Conservation (phyloP, 371 early-diverging fungal species). For the Choanephora cucurbitarum region DNA sequence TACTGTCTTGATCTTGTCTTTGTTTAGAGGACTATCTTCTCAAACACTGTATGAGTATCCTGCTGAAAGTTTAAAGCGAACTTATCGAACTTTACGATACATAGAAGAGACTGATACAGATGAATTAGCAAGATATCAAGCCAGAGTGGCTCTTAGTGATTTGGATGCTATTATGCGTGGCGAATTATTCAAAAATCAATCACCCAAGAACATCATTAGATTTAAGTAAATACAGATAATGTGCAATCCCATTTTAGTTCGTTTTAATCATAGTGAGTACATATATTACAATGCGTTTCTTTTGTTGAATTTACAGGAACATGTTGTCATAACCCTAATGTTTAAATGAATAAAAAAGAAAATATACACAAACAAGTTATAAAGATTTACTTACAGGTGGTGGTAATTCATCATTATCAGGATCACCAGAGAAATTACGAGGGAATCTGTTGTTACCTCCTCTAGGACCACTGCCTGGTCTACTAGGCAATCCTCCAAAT, state of each 20-base stretch:
- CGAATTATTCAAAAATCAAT: constrained; percentile 41
- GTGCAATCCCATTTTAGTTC: no score
- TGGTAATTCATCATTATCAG: constrained; percentile 75
- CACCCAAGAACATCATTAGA: constrained; percentile 9
- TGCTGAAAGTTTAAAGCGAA: constrained; percentile 30
- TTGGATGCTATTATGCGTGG: constrained; percentile 59
- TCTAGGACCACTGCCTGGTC: constrained; percentile 48
- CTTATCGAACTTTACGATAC: constrained; percentile 61
- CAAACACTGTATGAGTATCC: constrained; percentile 64
- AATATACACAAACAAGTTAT: neutral
- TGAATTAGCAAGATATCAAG: constrained; percentile 67
- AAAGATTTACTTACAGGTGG: constrained; percentile 63
- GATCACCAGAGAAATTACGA: constrained; percentile 63
- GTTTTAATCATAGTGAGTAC: no score
- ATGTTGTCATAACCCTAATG: constrained; percentile 64
- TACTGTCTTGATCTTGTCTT: constrained; percentile 62
- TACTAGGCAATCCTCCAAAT: constrained; percentile 58
- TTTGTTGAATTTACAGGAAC: constrained; percentile 53
- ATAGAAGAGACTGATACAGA: constrained; percentile 69
- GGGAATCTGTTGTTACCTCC: constrained; percentile 48
- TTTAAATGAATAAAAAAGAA: constrained; percentile 2
- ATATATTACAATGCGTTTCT: no score
- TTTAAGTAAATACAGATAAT: constrained; percentile 11
- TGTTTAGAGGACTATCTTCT: constrained; percentile 69
- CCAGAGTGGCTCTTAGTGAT: constrained; percentile 65